Conservation (phyloP, 2,329 filamentous ascomycete species). For the Venturia effusa region DNA sequence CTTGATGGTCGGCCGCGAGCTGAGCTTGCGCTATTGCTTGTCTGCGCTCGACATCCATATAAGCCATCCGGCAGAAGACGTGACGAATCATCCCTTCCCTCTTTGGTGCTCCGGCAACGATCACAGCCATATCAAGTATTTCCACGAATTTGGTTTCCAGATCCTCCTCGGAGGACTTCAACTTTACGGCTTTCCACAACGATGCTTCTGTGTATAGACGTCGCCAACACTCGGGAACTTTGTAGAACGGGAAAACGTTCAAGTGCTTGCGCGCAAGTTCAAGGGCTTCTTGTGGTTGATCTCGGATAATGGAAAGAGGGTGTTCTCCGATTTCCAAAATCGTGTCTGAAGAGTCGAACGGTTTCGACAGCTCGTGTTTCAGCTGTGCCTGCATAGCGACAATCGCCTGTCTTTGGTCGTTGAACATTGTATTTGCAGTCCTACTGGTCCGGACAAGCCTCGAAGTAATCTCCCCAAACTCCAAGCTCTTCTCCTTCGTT, state of each 20-base stretch:
- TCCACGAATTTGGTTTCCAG: slow-evolving; percentile 51
- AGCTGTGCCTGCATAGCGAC: not conserved
- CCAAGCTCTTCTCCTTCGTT: not conserved
- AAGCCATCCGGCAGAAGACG: not conserved
- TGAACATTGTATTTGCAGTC: not conserved
- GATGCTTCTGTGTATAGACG: slow-evolving; percentile 61
- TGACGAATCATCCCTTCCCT: slow-evolving; percentile 30
- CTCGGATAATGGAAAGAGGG: slow-evolving; percentile 1
- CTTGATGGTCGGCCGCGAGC: slow-evolving; percentile 18
- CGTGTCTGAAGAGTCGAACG: slow-evolving; percentile 1
- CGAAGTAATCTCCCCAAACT: not conserved
- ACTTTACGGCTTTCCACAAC: slow-evolving; percentile 26
- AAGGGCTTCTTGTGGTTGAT: slow-evolving; percentile 7
- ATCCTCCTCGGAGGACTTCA: slow-evolving; percentile 16
- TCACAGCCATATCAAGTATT: slow-evolving; percentile 63
- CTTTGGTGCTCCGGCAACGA: slow-evolving; percentile 57
- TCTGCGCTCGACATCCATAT: not conserved
- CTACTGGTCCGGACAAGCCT: not conserved
- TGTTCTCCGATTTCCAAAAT: slow-evolving; percentile 2
- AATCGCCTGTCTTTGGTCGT: not conserved
- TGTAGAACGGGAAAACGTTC: slow-evolving; percentile 57
- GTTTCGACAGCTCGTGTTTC: not conserved
- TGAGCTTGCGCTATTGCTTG: slow-evolving; percentile 16
- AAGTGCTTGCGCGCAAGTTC: slow-evolving; percentile 36
- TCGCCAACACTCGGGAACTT: slow-evolving; percentile 58